Base-by-base conservation (phyloP, 306 rosid species). In the Medicago ruthenica region DNA sequence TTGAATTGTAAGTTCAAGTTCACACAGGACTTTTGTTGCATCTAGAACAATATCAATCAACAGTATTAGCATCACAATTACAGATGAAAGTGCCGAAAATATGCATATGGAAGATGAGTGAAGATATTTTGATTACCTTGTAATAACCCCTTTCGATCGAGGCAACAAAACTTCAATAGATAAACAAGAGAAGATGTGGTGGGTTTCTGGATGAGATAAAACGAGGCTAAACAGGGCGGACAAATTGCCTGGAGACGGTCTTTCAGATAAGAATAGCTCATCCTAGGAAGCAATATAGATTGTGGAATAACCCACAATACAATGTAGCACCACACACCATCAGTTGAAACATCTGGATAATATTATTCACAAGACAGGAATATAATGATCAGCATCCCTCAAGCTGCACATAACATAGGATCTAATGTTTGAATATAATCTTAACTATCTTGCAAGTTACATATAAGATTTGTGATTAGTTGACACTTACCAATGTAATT, bases 261-360 rank as follows among this genome's bases (percentile, higher is more conserved):
- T 85, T 85, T 88, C 62, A 92, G 84, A 73, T 71, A 82, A 53
- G 88, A 80, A 82, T 79, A 86, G 79, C 54, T 84, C 74, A 84
- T 34, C 37, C 37, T 78, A 5, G 67, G 67, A 17, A 83, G 76
- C 69, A 85, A 76, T 34, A 74, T 65, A 24, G 83, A 70, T 75
- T 72, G 81, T 61, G 93, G 91, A 81, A 82, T 76, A 4, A 88
- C 87, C 97, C 91, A 89, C 60, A 92, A 76, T 54, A 92, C 85
- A 51, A 89, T n/a, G 82, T 86, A 92, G 85, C 93, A 92, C 97
- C 97, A 92, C 74, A 83, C 74, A 18, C 97, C 93, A 84, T 86
- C 96, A 21, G 96, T 92, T 20, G 96, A 88, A 66, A 88, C 64
- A 71, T 89, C 97, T 89, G 54, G 27, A 75, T 36, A 71, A 79